Percentiles rank a stretch among this genome's conserved stretches.
These are phyloP conservation scores for Colletotrichum scovillei DNA, from an alignment of 2,329 filamentous ascomycete genomes.

Conservation along the genomic window DNA sequence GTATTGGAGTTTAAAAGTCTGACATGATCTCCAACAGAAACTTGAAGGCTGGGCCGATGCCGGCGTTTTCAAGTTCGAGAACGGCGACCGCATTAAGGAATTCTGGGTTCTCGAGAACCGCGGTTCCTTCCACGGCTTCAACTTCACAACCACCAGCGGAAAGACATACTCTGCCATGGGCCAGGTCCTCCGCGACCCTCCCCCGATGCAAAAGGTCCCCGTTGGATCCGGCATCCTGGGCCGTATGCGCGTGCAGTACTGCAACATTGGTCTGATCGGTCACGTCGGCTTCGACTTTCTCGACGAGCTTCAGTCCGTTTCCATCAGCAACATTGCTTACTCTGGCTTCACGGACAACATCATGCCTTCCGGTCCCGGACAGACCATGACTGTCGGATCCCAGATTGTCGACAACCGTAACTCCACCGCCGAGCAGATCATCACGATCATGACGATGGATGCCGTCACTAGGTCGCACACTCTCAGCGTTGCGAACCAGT, in stretches of 20 bases:
- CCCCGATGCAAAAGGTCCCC: conserved; percentile 7
- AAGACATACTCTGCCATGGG: conserved; percentile 10
- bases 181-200: neutral
- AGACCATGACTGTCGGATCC: conserved; percentile 33
- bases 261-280: conserved; percentile 24
- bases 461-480: conserved; percentile 30
- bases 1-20: neutral
- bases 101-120: conserved; percentile 2
- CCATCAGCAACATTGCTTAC: conserved; percentile 35
- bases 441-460: conserved; percentile 30
- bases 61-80: conserved; percentile 8
- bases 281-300: conserved; percentile 34
- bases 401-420: conserved; percentile 37
- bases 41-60: conserved; percentile 4
- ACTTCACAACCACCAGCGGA: conserved; percentile 10
- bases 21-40: neutral
- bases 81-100: conserved; percentile 17
- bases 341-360: conserved; percentile 33
- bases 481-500: conserved; percentile 16
- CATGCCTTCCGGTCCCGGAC: conserved; percentile 29
- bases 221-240: conserved; percentile 32
- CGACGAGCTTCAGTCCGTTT: conserved; percentile 35
- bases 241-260: conserved; percentile 27
- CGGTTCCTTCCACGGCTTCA: conserved; percentile 15
- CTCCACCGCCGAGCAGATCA: conserved; percentile 31